Conservation (phyloP, 2,329 filamentous ascomycete species). For the Albifimbria verrucaria region DNA sequence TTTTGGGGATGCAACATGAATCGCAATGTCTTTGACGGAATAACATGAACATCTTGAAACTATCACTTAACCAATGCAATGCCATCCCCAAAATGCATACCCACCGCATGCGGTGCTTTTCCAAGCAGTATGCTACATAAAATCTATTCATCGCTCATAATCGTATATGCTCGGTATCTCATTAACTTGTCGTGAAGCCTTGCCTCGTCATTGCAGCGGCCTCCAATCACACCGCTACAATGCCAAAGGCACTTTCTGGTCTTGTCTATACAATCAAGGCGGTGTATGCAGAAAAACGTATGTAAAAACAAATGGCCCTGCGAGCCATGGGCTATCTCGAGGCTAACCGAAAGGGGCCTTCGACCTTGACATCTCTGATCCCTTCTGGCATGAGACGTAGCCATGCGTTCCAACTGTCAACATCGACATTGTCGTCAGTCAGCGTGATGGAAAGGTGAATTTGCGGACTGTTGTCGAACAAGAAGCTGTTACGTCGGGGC, state of each 20-base stretch:
- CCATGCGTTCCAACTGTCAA: conserved; percentile 57
- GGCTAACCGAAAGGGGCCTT: conserved; percentile 39
- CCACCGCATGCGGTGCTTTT: neutral
- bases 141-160: neutral
- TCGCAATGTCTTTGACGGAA: too few species aligned
- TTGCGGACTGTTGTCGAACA: conserved; percentile 42
- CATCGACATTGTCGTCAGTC: conserved; percentile 47
- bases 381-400: conserved; percentile 56
- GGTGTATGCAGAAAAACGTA: too few species aligned
- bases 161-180: neutral
- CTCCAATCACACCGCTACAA: neutral
- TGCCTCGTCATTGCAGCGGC: neutral
- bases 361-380: conserved; percentile 52
- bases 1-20: too few species aligned
- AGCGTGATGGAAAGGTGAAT: conserved; percentile 49
- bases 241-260: neutral
- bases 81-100: neutral
- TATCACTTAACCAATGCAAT: too few species aligned
- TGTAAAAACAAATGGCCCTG: too few species aligned
- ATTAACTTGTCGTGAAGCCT: neutral
- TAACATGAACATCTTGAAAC: too few species aligned
- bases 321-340: too few species aligned
- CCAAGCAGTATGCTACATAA: neutral
- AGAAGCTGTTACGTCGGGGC: conserved; percentile 32
- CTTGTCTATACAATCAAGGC: too few species aligned